Conservation (phyloP, 1,284 basidiomycete species). For the Cryptococcus jaspeensis region DNA sequence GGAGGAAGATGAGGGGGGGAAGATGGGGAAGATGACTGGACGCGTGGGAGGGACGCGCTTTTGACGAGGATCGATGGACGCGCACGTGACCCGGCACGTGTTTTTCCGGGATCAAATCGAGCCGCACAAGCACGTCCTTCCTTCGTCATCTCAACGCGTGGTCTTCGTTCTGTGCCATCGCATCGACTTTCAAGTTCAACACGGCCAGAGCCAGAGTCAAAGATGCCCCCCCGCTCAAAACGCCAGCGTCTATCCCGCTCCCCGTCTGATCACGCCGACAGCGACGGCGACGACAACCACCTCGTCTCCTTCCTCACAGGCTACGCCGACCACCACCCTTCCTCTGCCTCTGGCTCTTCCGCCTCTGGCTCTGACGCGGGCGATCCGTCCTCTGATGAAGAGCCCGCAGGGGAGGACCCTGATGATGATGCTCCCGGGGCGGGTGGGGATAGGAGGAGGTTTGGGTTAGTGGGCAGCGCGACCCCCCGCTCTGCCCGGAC, state of each 20-base stretch:
- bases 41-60: too few relatives aligned
- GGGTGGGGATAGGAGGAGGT: conserved; percentile 19
- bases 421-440: conserved; percentile 5
- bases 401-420: conserved; percentile 21
- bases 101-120: too few relatives aligned
- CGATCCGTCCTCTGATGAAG: conserved; percentile 22
- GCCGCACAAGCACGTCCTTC: too few relatives aligned
- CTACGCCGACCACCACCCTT: conserved; percentile 28
- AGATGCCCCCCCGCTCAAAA: conserved; percentile 2
- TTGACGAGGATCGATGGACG: too few relatives aligned
- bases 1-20: background rate
- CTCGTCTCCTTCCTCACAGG: conserved; percentile 47
- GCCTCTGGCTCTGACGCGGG: conserved; percentile 28
- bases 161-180: too few relatives aligned
- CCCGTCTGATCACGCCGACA: background rate
- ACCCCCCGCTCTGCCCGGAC: conserved; percentile 7
- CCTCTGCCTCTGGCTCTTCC: conserved; percentile 12
- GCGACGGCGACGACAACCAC: conserved; percentile 22
- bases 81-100: too few relatives aligned
- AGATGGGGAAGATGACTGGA: background rate
- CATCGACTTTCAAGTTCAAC: background rate
- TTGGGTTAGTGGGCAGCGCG: conserved; percentile 22
- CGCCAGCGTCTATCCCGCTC: background rate
- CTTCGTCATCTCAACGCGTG: background rate
- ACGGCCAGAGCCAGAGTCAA: background rate